Conservation (phyloP, 371 early-diverging fungal species). For the Funneliformis caledonium region DNA sequence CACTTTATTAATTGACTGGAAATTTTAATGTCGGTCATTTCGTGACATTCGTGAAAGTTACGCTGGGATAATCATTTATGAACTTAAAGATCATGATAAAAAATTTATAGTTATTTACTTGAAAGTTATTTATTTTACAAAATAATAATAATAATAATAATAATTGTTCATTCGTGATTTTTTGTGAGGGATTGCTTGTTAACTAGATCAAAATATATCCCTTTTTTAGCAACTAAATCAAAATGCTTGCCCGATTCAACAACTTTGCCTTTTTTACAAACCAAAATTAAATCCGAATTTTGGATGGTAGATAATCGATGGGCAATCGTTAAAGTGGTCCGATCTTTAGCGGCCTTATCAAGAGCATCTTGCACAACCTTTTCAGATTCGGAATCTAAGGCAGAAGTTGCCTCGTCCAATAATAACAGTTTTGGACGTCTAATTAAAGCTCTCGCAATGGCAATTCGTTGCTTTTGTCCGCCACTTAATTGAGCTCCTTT, state of each 20-base stretch:
- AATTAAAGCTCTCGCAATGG: slow-evolving; percentile 81
- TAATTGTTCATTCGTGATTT: neutral
- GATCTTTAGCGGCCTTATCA: slow-evolving; percentile 58
- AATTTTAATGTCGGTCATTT: too few relatives aligned
- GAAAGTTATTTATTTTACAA: too few relatives aligned
- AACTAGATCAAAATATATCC: slow-evolving; percentile 51
- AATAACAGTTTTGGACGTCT: slow-evolving; percentile 75
- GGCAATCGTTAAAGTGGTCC: slow-evolving; percentile 71
- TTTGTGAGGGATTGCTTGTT: slow-evolving; percentile 45
- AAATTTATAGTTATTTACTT: too few relatives aligned
- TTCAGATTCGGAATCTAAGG: slow-evolving; percentile 76
- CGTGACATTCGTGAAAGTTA: too few relatives aligned
- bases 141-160: too few relatives aligned
- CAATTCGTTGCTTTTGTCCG: slow-evolving; percentile 72
- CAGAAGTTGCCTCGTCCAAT: slow-evolving; percentile 89
- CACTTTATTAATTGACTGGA: too few relatives aligned
- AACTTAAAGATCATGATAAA: too few relatives aligned
- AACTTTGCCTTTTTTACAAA: slow-evolving; percentile 60
- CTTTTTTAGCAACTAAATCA: slow-evolving; percentile 51
- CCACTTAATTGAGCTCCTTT: slow-evolving; percentile 65
- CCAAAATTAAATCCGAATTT: slow-evolving; percentile 66
- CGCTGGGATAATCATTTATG: too few relatives aligned
- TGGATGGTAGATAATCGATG: slow-evolving; percentile 70
- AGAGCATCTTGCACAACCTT: slow-evolving; percentile 67
- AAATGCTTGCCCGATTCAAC: slow-evolving; percentile 65